Conservation (phyloP, 2,329 filamentous ascomycete species). For the Cylindrodendrum hubeiense region DNA sequence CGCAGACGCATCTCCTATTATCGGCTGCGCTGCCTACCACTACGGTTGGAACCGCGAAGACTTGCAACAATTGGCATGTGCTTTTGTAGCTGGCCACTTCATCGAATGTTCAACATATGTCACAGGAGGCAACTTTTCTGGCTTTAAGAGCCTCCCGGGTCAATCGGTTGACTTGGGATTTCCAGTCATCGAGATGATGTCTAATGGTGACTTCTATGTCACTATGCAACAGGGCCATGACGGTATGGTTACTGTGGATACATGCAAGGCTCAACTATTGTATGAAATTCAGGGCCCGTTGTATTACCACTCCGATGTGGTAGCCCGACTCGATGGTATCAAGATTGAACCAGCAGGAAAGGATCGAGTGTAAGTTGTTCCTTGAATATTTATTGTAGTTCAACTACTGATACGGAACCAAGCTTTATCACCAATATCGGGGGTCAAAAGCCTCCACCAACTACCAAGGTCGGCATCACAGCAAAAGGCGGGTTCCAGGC, state of each 20-base stretch:
- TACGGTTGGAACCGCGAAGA: conserved; percentile 59
- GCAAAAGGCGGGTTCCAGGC: conserved; percentile 56
- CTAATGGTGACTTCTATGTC: conserved; percentile 46
- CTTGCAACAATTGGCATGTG: conserved; percentile 59
- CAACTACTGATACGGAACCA: background rate
- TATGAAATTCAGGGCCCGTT: conserved; percentile 56
- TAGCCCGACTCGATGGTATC: conserved; percentile 49
- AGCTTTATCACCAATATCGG: conserved; percentile 10
- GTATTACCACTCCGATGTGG: conserved; percentile 55
- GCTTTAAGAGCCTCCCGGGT: conserved; percentile 47
- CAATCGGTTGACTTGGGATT: conserved; percentile 31
- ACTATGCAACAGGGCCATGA: conserved; percentile 47
- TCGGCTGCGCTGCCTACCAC: conserved; percentile 66
- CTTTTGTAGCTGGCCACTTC: conserved; percentile 61
- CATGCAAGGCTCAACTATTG: conserved; percentile 49
- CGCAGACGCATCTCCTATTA: conserved; percentile 60
- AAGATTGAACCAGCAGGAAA: conserved; percentile 59
- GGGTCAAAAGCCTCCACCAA: conserved; percentile 32
- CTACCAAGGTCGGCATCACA: conserved; percentile 50
- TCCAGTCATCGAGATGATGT: conserved; percentile 48
- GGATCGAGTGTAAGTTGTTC: conserved; percentile 41
- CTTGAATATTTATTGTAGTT: background rate
- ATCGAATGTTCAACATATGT: conserved; percentile 65
- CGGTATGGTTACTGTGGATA: conserved; percentile 48
- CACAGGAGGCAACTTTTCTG: conserved; percentile 64